A percentile compares a stretch with the other conserved stretches of the same genome.
These are phyloP conservation scores for Cardamine chenopodiifolia DNA, from an alignment of 345 rosid genomes.

Conservation along the genomic window DNA sequence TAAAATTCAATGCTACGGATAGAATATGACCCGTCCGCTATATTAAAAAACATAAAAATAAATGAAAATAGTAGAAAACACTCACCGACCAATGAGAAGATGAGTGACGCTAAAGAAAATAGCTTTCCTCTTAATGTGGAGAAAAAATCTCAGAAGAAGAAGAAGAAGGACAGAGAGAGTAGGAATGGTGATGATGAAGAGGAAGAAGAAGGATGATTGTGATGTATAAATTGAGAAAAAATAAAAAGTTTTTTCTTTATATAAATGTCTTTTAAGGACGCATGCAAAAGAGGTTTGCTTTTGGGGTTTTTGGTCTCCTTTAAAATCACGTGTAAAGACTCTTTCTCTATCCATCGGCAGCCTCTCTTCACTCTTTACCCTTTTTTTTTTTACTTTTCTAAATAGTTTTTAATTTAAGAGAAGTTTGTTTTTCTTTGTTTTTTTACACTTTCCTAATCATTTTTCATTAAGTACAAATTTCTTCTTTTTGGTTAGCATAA, in stretches of 20 bases:
- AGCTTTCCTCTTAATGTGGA: slow-evolving; percentile 25
- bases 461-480: slow-evolving; percentile 39
- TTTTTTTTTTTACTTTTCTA: slow-evolving; percentile 2
- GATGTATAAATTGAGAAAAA: slow-evolving; percentile 5
- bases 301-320: slow-evolving; percentile 58
- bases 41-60: slow-evolving; percentile 18
- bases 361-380: slow-evolving; percentile 31
- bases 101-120: slow-evolving; percentile 31
- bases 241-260: not conserved
- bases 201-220: slow-evolving; percentile 22
- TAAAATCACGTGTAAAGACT: slow-evolving; percentile 91
- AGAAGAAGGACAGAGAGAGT: not conserved
- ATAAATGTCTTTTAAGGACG: slow-evolving; percentile 66
- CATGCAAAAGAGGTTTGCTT: slow-evolving; percentile 82
- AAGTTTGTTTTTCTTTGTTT: not conserved
- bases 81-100: slow-evolving; percentile 48
- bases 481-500: slow-evolving; percentile 32
- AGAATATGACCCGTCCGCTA: slow-evolving; percentile 43
- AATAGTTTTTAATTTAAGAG: not conserved
- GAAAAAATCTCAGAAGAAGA: slow-evolving; percentile 28
- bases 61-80: slow-evolving; percentile 20
- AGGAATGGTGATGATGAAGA: slow-evolving; percentile 49
- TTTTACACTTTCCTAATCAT: slow-evolving; percentile 6
- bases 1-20: slow-evolving; percentile 28
- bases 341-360: slow-evolving; percentile 26